Evolutionary conservation across 768 basidiomycete genomes (phyloP).

Genomic region (Thelephora ganbajun): DNA sequence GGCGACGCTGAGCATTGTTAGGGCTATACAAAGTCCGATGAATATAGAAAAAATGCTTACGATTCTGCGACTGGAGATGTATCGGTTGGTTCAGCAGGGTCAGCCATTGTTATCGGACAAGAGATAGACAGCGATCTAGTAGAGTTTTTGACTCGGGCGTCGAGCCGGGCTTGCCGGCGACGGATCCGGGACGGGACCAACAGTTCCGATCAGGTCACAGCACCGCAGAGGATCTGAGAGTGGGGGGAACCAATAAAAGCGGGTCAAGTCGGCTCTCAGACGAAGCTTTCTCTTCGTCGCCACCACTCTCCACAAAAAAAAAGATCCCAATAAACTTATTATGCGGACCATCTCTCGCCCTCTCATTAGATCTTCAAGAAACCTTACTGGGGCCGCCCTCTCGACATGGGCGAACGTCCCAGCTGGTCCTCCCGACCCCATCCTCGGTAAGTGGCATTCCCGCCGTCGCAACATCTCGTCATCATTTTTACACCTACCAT

Average conservation of each 20-base stretch:
- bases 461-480: neutral
- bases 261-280: neutral
- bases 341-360: slow-evolving; percentile 29
- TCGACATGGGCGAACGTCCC: slow-evolving; percentile 76
- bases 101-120: neutral
- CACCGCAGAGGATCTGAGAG: too few species aligned
- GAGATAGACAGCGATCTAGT: neutral
- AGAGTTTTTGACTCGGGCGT: neutral
- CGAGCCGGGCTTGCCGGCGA: neutral
- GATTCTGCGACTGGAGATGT: neutral
- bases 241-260: too few species aligned
- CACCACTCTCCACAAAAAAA: slow-evolving; percentile 2
- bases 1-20: slow-evolving; percentile 2
- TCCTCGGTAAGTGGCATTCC: slow-evolving; percentile 52
- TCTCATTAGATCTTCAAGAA: slow-evolving; percentile 35
- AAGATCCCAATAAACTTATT: slow-evolving; percentile 12
- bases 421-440: slow-evolving; percentile 85
- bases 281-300: slow-evolving; percentile 3
- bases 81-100: neutral
- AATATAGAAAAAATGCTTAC: neutral
- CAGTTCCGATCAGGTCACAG: too few species aligned
- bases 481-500: slow-evolving; percentile 4
- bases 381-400: slow-evolving; percentile 26
- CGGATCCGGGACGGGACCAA: too few species aligned
- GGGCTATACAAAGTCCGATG: neutral